Conservation (phyloP, 2,329 filamentous ascomycete genomes). For the Cytospora schulzeri region DNA sequence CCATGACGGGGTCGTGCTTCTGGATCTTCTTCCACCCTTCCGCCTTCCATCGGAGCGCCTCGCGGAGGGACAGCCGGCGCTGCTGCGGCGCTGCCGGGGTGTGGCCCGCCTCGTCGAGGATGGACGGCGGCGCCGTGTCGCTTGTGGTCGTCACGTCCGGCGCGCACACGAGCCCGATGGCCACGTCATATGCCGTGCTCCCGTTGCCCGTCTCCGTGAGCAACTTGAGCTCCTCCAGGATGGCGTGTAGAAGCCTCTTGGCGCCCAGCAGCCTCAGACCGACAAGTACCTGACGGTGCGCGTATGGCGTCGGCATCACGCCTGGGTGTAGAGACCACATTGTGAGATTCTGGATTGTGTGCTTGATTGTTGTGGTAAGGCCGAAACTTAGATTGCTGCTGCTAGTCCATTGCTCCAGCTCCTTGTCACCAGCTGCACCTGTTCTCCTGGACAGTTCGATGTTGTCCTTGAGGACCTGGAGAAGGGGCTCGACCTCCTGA, state of each 20-base stretch:
- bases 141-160: conserved; percentile 57
- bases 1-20: conserved; percentile 56
- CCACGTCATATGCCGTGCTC: conserved; percentile 64
- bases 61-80: conserved; percentile 58
- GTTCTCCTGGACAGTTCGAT: conserved; percentile 62
- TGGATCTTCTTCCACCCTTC: conserved; percentile 60
- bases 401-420: conserved; percentile 68
- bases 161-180: conserved; percentile 68
- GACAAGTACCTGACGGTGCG: conserved; percentile 68
- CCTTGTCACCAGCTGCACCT: conserved; percentile 62
- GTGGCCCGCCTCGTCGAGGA: conserved; percentile 39
- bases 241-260: conserved; percentile 58
- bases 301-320: conserved; percentile 66
- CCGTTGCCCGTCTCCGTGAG: conserved; percentile 63
- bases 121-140: conserved; percentile 38
- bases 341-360: conserved; percentile 63
- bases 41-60: conserved; percentile 59
- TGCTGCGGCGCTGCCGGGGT: conserved; percentile 43
- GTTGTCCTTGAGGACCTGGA: conserved; percentile 64
- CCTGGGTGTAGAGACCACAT: conserved; percentile 66
- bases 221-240: conserved; percentile 68
- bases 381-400: conserved; percentile 58
- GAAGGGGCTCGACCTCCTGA: conserved; percentile 69
- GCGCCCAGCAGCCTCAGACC: conserved; percentile 64
- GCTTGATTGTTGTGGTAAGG: conserved; percentile 58